These are phyloP conservation scores for Saccharomycopsis schoenii DNA, from an alignment of 805 yeast species.

Conservation along the genomic window DNA sequence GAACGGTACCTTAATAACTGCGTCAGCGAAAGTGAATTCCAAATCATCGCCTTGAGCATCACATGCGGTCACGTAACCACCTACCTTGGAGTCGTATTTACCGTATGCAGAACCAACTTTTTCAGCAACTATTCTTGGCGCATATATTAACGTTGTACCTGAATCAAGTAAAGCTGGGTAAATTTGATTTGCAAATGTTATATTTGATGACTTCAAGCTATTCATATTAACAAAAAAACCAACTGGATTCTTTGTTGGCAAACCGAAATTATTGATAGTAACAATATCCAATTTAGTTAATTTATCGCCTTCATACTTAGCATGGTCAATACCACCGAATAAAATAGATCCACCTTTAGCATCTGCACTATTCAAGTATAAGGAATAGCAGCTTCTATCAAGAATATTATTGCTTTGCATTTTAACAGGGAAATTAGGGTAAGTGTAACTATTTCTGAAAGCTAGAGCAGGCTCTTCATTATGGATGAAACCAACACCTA, in stretches of 20 bases:
- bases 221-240: slow-evolving; percentile 33
- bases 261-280: slow-evolving; percentile 28
- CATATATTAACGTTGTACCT: slow-evolving; percentile 41
- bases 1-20: slow-evolving; percentile 20
- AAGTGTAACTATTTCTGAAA: slow-evolving; percentile 37
- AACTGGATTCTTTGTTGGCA: slow-evolving; percentile 35
- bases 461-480: slow-evolving; percentile 8
- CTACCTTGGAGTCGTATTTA: background rate
- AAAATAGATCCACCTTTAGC: slow-evolving; percentile 43
- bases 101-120: slow-evolving; percentile 17
- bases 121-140: slow-evolving; percentile 30
- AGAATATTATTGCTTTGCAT: slow-evolving; percentile 51
- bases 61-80: slow-evolving; percentile 3
- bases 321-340: slow-evolving; percentile 65
- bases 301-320: slow-evolving; percentile 46
- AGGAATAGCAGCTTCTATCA: slow-evolving; percentile 46
- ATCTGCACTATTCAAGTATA: slow-evolving; percentile 41
- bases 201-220: slow-evolving; percentile 20
- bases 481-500: slow-evolving; percentile 14
- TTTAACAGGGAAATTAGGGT: slow-evolving; percentile 49
- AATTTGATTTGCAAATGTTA: slow-evolving; percentile 18
- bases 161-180: slow-evolving; percentile 40
- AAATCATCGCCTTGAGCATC: slow-evolving; percentile 6
- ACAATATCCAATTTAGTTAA: slow-evolving; percentile 42
- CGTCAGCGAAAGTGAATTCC: slow-evolving; percentile 6